Evolutionary conservation across 192 early-diverging fungal species (phyloP), one percentile per base, ranked within the genome.

Genomic region (Entomortierella beljakovae): DNA sequence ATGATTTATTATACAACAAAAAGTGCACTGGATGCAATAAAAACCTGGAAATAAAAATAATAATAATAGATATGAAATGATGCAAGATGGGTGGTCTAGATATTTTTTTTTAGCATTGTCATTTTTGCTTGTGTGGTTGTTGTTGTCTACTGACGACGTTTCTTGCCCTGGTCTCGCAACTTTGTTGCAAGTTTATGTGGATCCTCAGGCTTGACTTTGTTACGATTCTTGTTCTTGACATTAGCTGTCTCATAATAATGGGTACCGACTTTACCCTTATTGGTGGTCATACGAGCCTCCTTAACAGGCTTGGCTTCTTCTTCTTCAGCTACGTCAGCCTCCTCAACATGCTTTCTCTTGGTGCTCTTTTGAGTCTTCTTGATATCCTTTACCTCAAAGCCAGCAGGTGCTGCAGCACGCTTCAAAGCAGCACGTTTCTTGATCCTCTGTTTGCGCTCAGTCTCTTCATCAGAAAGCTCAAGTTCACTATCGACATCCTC

Each of bases 181-280:
- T 81, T 83, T 52, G 84, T 87, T 26, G 80, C 74, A 33, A 85
- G 57, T 60, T 85, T 86, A 20, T 79, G 60, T 22, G 86, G 88
- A 48, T 93, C 90, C 61, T 91, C 84, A 25, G 92, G 94, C 68
- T 90, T 91, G 43, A 79, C 80, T 76, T 93, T 95, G 80, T 90
- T 94, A 43, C 94, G 88, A 82, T 95, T 95, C 81, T 87, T 86
- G 84, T 98, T 98, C 88, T 99, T 99, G 80, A 99, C 92, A 81
- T 99, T 99, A 76, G 96, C 95, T 3, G 84, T 86, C 61, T 93
- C 91, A 65, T 99, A 99, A 81, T 89, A 99, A 81, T 99, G 92
- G 40, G 85, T 88, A 52, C 95, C 95, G 50, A 94, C 89, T 85
- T 97, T 97, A 51, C 84, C 83, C 86, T 98, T 98, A 88, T 96